Percentiles rank a stretch among this genome's conserved stretches.
Evolutionary conservation across 2,329 filamentous ascomycete genomes (phyloP).

Genomic region (Magnaporthiopsis rhizophila): DNA sequence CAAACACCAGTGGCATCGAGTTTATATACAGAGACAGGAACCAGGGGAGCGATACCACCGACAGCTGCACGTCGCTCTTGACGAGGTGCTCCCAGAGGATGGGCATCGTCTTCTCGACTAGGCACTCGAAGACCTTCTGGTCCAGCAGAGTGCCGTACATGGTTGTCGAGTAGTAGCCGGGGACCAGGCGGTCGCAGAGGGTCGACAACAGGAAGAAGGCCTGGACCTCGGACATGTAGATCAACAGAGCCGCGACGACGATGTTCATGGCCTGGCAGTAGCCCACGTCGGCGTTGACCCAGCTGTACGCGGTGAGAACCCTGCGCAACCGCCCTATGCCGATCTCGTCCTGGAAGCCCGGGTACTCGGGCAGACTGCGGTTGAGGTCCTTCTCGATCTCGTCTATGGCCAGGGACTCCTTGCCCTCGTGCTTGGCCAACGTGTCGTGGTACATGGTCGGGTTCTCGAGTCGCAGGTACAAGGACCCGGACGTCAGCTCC

Average conservation of each 20-base stretch:
- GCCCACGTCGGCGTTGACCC: conserved; percentile 90
- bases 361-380: conserved; percentile 91
- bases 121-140: conserved; percentile 92
- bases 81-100: conserved; percentile 97
- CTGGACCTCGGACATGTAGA: conserved; percentile 96
- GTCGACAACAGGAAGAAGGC: conserved; percentile 91
- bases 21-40: conserved; percentile 98
- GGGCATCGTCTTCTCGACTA: conserved; percentile 99
- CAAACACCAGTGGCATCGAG: conserved; percentile 97
- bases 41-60: conserved; percentile 95
- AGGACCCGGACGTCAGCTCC: conserved; percentile 87
- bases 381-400: conserved; percentile 99
- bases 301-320: conserved; percentile 94
- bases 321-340: conserved; percentile 84
- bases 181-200: conserved; percentile 84
- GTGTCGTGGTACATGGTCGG: conserved; percentile 81
- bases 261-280: conserved; percentile 99
- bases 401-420: conserved; percentile 90
- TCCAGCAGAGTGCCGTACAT: conserved; percentile 98
- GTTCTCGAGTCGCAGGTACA: conserved; percentile 80
- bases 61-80: conserved; percentile 93
- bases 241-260: conserved; percentile 91
- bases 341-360: conserved; percentile 92
- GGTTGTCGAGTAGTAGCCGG: conserved; percentile 95
- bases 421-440: conserved; percentile 71